These are phyloP conservation scores for Nakazawaea populi DNA, from an alignment of 805 yeast species.

Conservation along the genomic window DNA sequence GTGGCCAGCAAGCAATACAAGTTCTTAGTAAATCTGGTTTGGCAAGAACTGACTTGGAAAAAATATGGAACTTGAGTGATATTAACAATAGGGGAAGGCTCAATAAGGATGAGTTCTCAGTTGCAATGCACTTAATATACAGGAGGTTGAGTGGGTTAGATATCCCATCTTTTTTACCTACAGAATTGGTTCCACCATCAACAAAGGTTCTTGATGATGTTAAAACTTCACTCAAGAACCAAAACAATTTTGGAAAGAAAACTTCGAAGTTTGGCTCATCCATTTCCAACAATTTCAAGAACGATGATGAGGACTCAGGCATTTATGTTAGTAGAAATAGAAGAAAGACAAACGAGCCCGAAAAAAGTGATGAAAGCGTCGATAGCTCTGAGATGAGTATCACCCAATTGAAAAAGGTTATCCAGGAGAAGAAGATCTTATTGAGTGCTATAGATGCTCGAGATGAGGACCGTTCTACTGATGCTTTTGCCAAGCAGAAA, in stretches of 20 bases:
- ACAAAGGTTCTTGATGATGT: conserved; percentile 66
- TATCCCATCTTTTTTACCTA: conserved; percentile 79
- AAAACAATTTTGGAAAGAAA: conserved; percentile 22
- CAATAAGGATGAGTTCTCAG: conserved; percentile 86
- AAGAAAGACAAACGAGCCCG: conserved; percentile 27
- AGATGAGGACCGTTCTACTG: conserved; percentile 38
- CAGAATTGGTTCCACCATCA: conserved; percentile 86
- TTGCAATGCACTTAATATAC: conserved; percentile 95
- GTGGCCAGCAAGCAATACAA: conserved; percentile 76
- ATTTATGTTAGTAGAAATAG: conserved; percentile 64
- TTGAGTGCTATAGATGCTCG: conserved; percentile 68
- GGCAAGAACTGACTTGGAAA: conserved; percentile 76
- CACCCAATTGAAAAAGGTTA: conserved; percentile 53
- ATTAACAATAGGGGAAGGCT: conserved; percentile 76
- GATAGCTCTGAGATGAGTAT: conserved; percentile 33
- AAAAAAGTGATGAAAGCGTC: conserved; percentile 12
- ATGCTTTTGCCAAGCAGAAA: conserved; percentile 24
- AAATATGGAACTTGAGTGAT: conserved; percentile 88
- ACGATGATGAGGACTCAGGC: conserved; percentile 63
- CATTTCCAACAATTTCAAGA: conserved; percentile 49
- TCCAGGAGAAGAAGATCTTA: conserved; percentile 67
- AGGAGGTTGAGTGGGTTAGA: conserved; percentile 83
- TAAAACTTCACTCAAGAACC: conserved; percentile 53
- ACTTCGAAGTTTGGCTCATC: conserved; percentile 22
- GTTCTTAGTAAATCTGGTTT: conserved; percentile 91